Evolutionary conservation across 2,329 filamentous ascomycete species (phyloP), one percentile per base, ranked within the genome.

Genomic region (Westerdykella ornata): DNA sequence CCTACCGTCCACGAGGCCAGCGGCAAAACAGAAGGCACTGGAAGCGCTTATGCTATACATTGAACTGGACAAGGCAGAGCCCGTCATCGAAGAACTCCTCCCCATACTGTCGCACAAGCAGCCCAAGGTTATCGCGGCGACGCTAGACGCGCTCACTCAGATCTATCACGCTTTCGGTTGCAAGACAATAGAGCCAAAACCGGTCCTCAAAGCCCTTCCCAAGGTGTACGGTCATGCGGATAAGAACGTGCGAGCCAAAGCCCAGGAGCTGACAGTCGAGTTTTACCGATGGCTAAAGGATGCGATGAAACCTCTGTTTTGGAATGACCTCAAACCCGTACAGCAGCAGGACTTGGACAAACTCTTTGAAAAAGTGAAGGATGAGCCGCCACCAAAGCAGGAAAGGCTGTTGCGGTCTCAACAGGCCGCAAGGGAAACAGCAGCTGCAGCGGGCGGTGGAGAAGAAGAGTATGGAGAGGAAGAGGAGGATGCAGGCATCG

Each of bases 261-360:
- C 89, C 19, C 92, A 92, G 35, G 88, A 84, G 54, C 73, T 98
- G 43, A 85, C 90, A 0, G 87, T 96, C 36, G 94, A 98, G 62
- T 79, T 98, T 43, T 98, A 98, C 68, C 77, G 92, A 67, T 98
- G 94, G 92, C 74, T 98, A 26, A 85, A 90, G 52, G 92, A 98
- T 50, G 90, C 90, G 9, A 96, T 98, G 82, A 98, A 98, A 65
- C 88, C 90, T 29, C 84, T 97, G 68, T 97, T 98, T 65, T 98
- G 92, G 89, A 81, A 78, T 34, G 92, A 98, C 44, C 68, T 98
- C 46, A 98, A 98, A 65, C 85, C 90, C 1, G 90, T 94, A 0
- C 92, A 98, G 62, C 92, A 98, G 65, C 81, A 83, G 47, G 94
- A 98, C 60, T 71, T 98, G 42, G 94, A 98, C 60, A 85, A 89